phyloP scores from a whole-genome alignment of 164 flowering plant genomes.

The Paratinospora sagittata region DNA sequence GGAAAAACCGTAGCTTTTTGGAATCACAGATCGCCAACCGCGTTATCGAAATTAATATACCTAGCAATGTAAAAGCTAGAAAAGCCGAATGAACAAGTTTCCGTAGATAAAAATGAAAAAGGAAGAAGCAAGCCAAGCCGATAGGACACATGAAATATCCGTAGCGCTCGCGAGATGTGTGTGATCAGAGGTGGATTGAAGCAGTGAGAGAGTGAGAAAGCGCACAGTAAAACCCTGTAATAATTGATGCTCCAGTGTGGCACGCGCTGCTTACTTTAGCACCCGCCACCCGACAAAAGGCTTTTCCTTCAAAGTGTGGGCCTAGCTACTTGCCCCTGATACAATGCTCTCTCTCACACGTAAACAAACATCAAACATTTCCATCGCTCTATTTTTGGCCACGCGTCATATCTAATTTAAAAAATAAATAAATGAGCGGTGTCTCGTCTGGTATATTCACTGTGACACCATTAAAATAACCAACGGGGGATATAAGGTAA shows the following conservation, averaged over 20 bases:
- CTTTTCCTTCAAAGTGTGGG: background rate
- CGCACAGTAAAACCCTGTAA: background rate
- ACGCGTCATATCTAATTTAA: background rate
- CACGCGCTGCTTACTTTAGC: slow-evolving; percentile 1
- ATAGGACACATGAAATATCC: background rate
- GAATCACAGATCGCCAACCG: too few species aligned
- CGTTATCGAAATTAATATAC: too few species aligned
- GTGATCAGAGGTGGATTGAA: too few species aligned
- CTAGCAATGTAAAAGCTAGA: too few species aligned
- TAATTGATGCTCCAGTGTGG: background rate
- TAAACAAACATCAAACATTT: background rate
- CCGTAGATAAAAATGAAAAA: too few species aligned
- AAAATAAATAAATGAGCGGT: too few species aligned
- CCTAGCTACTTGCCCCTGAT: background rate
- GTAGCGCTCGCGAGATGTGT: background rate
- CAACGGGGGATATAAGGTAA: too few species aligned
- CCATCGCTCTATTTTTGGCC: background rate
- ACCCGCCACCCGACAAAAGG: background rate
- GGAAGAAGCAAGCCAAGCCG: background rate
- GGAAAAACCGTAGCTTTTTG: too few species aligned
- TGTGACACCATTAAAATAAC: too few species aligned
- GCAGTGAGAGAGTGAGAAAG: background rate
- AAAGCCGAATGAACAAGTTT: too few species aligned
- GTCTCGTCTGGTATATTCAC: too few species aligned
- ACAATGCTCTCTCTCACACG: background rate